A percentile compares a stretch with the other conserved stretches of the same genome.
These are phyloP conservation scores for Aspergillus wentii DNA, from an alignment of 495 filamentous ascomycete species.

Conservation along the genomic window DNA sequence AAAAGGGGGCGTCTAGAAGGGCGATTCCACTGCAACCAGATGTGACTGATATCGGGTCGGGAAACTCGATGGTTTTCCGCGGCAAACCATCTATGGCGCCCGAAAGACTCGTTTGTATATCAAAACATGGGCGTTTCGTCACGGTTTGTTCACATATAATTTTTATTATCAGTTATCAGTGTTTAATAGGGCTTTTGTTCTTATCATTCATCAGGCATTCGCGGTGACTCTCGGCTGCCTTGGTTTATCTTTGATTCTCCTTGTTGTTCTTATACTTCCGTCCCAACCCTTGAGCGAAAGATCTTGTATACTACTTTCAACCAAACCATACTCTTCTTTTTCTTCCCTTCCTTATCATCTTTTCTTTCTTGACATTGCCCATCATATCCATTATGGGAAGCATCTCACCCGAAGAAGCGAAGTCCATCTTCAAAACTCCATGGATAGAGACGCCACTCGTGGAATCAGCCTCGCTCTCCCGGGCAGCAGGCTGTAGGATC, in stretches of 20 bases:
- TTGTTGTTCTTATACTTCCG: slow-evolving; percentile 4
- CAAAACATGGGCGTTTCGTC: slow-evolving; percentile 13
- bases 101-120: slow-evolving; percentile 29
- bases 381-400: slow-evolving; percentile 20
- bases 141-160: slow-evolving; percentile 11
- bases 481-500: slow-evolving; percentile 70
- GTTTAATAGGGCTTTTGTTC: neutral
- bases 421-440: slow-evolving; percentile 39
- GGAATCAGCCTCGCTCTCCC: slow-evolving; percentile 61
- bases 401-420: slow-evolving; percentile 25
- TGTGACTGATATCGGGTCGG: slow-evolving; percentile 30
- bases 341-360: slow-evolving; percentile 5
- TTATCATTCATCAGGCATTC: no score
- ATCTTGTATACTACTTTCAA: slow-evolving; percentile 1
- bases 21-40: no score
- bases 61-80: slow-evolving; percentile 34
- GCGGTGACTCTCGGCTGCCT: no score
- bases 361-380: neutral
- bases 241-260: neutral
- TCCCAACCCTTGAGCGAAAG: no score
- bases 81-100: slow-evolving; percentile 24
- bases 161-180: slow-evolving; percentile 5
- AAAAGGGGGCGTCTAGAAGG: no score
- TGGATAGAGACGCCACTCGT: slow-evolving; percentile 73
- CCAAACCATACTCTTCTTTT: slow-evolving; percentile 2